phyloP scores from a whole-genome alignment of 2,329 filamentous ascomycete genomes.

The Trichophyton benhamiae region DNA sequence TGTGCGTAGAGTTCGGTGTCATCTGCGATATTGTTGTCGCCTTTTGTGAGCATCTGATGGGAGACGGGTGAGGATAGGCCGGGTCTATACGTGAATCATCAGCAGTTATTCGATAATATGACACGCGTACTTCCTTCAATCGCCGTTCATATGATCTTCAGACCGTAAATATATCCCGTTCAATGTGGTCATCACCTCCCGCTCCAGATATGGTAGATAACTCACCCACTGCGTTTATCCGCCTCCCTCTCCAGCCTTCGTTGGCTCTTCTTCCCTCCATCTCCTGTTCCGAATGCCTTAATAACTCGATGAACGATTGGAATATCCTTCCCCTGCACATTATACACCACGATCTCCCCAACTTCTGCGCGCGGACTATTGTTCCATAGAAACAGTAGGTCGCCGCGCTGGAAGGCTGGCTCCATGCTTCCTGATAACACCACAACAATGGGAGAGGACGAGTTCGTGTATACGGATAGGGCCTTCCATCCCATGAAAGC shows the following conservation, averaged over 20 bases:
- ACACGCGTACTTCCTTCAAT: background rate
- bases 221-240: constrained; percentile 6
- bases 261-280: constrained; percentile 28
- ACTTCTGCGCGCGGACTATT: constrained; percentile 49
- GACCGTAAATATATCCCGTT: background rate
- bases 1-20: constrained; percentile 83
- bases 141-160: background rate
- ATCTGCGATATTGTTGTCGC: constrained; percentile 89
- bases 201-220: background rate
- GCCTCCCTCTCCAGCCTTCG: constrained; percentile 11
- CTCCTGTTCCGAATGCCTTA: constrained; percentile 47
- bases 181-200: background rate
- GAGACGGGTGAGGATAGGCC: constrained; percentile 13
- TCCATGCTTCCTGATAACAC: constrained; percentile 58
- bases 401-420: constrained; percentile 53
- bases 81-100: background rate
- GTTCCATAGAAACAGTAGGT: constrained; percentile 54
- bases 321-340: constrained; percentile 86
- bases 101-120: background rate
- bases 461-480: constrained; percentile 65
- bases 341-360: constrained; percentile 66
- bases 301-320: constrained; percentile 93
- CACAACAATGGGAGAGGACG: constrained; percentile 56
- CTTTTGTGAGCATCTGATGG: constrained; percentile 73
- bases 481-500: constrained; percentile 96